Conservation (phyloP, 169 alveolate species). For the Amoebophrya sp. region DNA sequence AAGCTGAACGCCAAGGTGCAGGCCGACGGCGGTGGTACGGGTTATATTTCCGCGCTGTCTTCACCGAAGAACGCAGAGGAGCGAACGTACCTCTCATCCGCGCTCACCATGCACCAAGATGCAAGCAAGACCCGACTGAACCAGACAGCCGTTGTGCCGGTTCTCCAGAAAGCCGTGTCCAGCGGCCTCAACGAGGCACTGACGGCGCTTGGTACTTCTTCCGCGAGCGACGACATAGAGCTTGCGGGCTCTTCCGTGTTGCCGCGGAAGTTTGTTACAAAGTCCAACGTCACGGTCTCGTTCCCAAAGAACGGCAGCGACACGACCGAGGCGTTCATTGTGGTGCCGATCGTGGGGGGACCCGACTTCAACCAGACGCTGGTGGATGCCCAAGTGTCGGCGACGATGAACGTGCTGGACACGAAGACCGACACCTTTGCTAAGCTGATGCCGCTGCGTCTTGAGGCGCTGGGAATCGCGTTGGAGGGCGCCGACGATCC, state of each 20-base stretch:
- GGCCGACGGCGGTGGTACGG: not conserved
- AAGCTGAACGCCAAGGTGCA: not conserved
- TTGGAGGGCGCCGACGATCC: not conserved
- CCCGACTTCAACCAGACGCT: not conserved
- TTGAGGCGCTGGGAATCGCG: not conserved
- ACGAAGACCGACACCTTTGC: not conserved
- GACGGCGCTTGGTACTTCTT: no score
- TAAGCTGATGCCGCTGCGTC: not conserved
- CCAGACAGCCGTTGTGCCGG: not conserved
- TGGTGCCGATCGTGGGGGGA: not conserved
- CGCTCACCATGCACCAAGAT: not conserved
- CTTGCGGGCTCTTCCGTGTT: no score
- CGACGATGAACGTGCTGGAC: not conserved
- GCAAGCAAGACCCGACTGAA: not conserved
- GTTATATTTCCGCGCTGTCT: not conserved
- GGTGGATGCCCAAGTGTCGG: not conserved
- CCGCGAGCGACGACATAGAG: no score
- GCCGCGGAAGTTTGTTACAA: no score
- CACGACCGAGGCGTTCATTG: not conserved
- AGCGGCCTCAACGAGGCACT: not conserved
- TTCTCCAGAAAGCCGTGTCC: not conserved
- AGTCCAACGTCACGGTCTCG: not conserved
- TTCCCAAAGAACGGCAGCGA: not conserved
- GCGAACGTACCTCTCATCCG: not conserved
- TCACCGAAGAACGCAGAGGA: not conserved